Base-by-base conservation (phyloP, 169 alveolate species). In the Hepatocystis sp. region DNA sequence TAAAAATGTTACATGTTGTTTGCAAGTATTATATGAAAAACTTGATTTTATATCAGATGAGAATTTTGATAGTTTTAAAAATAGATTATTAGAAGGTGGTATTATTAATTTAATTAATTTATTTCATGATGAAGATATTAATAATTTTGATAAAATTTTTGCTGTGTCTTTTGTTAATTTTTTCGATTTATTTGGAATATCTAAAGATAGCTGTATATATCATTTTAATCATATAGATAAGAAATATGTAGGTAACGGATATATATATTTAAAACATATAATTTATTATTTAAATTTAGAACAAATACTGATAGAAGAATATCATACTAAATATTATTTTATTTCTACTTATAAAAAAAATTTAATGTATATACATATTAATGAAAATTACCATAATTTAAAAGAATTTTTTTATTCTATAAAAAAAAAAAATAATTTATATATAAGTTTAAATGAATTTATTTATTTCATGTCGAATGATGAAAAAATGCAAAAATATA, bases 101-200 rank as follows among this genome's bases (percentile, higher is more conserved):
- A 67, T 56, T 8, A 39, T 81, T 23, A 81, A 81, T 40, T 56
- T 81, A 63, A 81, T 81, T 36, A 81, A 81, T 55, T 28, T 63
- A 47, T 63, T 81, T 53, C 66, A 61, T 28, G 89, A 81, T 81
- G 84, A 81, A 49, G 81, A 81, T 32, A 23, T 81, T 27, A 60
- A 63, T 53, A 40, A 49, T 39, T 81, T 61, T 61, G 89, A 81
- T 27, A 81, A 81, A 81, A 81, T 81, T 10, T 81, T 81, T 42
- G 66, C 36, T 21, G 84, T 81, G 8, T 63, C 89, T 25, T 81
- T 81, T 81, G 89, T 81, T 32, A 81, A 81, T 49, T 81, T 81
- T 55, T 61, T 81, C 49, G 89, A 81, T 19, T 36, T 64, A n/a
- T 13, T 81, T 27, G 89, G 89, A 13, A 81, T 81, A 63, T 81